Percentiles rank a stretch among this genome's conserved stretches.
Evolutionary conservation across 306 rosid species (phyloP).

Genomic region (Hippophae tibetana): DNA sequence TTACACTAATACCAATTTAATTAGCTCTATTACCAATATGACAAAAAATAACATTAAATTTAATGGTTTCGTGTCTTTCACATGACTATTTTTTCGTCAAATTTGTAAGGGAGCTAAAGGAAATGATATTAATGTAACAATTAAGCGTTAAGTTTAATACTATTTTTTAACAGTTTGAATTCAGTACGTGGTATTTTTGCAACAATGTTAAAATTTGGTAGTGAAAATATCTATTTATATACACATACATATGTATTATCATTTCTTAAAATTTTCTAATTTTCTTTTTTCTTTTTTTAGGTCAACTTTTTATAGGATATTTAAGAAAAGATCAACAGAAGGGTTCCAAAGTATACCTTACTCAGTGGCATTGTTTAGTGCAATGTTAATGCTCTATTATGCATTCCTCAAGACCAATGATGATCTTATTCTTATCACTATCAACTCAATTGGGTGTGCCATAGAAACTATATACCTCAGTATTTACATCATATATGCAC

Average conservation of each 20-base stretch:
- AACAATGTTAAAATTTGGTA: too few species aligned
- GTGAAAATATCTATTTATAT: neutral
- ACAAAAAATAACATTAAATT: too few species aligned
- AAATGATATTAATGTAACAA: too few species aligned
- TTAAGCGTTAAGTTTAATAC: too few species aligned
- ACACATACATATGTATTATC: neutral
- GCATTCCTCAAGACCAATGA: constrained; percentile 17
- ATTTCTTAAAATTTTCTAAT: neutral
- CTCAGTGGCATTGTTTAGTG: constrained; percentile 33
- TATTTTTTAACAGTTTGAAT: too few species aligned
- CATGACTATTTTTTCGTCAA: too few species aligned
- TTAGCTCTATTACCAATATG: too few species aligned
- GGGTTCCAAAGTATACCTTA: constrained; percentile 31
- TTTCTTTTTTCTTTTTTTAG: constrained; percentile 2
- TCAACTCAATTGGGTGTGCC: constrained; percentile 23
- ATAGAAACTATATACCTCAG: constrained; percentile 22
- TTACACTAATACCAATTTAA: too few species aligned
- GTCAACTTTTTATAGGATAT: constrained; percentile 28
- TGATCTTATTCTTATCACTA: constrained; percentile 19
- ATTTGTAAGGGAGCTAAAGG: too few species aligned
- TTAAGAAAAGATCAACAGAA: constrained; percentile 23
- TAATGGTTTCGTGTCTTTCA: too few species aligned
- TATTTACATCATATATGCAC: constrained; percentile 22
- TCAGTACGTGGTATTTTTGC: too few species aligned
- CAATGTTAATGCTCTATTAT: constrained; percentile 31